These are phyloP conservation scores for Populus hybrid DNA, from an alignment of 441 rosid species.

Conservation along the genomic window DNA sequence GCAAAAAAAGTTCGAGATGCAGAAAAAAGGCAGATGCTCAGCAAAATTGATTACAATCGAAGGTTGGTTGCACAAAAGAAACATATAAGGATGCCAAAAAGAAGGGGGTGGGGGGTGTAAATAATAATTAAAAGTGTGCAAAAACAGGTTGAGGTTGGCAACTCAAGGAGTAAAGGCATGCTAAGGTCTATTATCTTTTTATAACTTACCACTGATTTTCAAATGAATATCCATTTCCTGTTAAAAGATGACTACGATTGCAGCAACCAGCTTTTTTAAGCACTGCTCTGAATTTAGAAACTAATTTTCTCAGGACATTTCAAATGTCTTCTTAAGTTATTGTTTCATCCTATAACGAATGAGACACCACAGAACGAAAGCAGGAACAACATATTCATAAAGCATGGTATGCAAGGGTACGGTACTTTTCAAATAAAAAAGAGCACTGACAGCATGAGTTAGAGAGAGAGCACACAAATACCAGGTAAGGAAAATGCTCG, in stretches of 20 bases:
- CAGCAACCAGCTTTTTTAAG: neutral
- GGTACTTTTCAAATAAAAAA: neutral
- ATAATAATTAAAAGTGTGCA: neutral
- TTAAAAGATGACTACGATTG: neutral
- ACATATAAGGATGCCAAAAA: neutral
- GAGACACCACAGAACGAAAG: neutral
- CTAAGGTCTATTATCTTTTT: neutral
- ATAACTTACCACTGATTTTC: neutral
- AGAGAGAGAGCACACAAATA: constrained; percentile 18
- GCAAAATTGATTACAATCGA: neutral
- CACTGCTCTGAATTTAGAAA: neutral
- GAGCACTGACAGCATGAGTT: neutral
- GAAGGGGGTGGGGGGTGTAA: neutral
- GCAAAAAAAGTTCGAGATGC: neutral
- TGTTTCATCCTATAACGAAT: neutral
- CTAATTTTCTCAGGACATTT: neutral
- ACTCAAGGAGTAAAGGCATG: neutral
- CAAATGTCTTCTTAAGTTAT: neutral
- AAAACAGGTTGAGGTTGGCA: neutral
- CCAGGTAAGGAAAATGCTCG: constrained; percentile 75
- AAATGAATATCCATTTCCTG: neutral
- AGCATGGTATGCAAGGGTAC: neutral
- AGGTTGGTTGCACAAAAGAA: neutral
- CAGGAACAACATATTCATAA: neutral
- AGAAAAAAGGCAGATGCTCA: neutral